Conservation (phyloP, 2,329 filamentous ascomycete species). For the Bipolaris sorokiniana region DNA sequence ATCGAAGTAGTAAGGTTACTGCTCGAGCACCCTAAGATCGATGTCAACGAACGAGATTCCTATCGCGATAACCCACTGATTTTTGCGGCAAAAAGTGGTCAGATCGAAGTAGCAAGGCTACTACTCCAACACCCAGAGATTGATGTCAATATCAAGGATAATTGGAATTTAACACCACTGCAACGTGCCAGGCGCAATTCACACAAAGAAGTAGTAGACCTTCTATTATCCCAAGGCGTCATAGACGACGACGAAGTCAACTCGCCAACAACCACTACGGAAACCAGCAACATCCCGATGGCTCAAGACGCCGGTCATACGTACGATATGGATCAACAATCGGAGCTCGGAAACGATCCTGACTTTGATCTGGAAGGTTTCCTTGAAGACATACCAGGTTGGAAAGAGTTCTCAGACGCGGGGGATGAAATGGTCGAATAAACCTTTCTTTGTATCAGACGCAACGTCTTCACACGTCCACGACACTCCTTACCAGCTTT, state of each 20-base stretch:
- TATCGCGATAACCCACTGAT: fast-evolving
- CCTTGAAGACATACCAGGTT: neutral
- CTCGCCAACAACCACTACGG: neutral
- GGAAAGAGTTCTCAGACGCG: neutral
- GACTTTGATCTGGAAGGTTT: neutral
- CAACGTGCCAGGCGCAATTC: no score
- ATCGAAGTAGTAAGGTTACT: neutral
- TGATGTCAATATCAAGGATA: neutral
- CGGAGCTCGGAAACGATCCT: neutral
- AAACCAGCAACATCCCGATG: neutral
- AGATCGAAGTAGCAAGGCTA: neutral
- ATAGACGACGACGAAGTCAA: neutral
- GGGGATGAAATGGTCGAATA: neutral
- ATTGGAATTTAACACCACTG: neutral
- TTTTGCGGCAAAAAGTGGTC: fast-evolving
- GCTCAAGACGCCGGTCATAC: neutral
- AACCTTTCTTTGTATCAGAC: neutral
- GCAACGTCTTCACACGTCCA: neutral
- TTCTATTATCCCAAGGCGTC: constrained; percentile 3
- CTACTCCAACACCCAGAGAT: constrained; percentile 7
- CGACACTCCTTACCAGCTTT: neutral
- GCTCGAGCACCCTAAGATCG: constrained; percentile 3
- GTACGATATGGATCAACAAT: neutral
- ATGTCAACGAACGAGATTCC: neutral
- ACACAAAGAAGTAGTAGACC: neutral